Base-by-base conservation (phyloP, 1,139 yeast genomes). In the Maudiozyma humilis region DNA sequence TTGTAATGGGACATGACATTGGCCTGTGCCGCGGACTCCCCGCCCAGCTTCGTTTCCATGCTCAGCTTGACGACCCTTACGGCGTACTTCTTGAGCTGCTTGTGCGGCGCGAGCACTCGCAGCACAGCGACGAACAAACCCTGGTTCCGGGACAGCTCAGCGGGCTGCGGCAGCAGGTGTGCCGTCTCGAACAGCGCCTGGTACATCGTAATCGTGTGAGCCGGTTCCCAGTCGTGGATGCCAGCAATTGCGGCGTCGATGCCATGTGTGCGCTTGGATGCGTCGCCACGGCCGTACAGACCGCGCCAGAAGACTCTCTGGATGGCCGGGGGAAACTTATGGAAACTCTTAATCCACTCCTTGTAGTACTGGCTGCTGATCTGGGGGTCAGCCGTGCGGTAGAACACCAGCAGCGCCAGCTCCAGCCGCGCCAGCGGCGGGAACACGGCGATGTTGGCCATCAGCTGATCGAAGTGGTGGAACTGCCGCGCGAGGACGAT, bases 231-330 rank as follows among this genome's bases (percentile, higher is more conserved):
- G 35, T 44, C 8, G 36, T 34, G 46, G 41, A 43, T 13, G 41
- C 44, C 8, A 36, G 46, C 14, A 44, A 44, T 34, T 46, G 49
- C 3, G 17, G 44, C 32, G 39, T 32, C 27, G 41, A 41, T 38
- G 4, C 10, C n/a, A n/a, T n/a, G 3, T 32, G 6, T 34, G 27
- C 23, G 18, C 31, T 37, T 2, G 15, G 10, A 18, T 33, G 36
- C 17, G 13, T 33, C 25, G 17, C 34, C 32, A 10, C 8, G 23
- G 19, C 20, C 17, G 18, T 44, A 41, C 17, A 51, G 36, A 42
- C 56, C 51, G 41, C 60, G 54, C 62, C 64, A 59, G 30, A 55
- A 48, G 20, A 60, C 47, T 44, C 62, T 51, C 41, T 55, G 59
- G 6, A 56, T 51, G 6, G 56, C 46, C 30, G 49, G 47, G 23